These are phyloP conservation scores for Fusarium pseudocircinatum DNA, from an alignment of 2,329 filamentous ascomycete species.

Conservation along the genomic window DNA sequence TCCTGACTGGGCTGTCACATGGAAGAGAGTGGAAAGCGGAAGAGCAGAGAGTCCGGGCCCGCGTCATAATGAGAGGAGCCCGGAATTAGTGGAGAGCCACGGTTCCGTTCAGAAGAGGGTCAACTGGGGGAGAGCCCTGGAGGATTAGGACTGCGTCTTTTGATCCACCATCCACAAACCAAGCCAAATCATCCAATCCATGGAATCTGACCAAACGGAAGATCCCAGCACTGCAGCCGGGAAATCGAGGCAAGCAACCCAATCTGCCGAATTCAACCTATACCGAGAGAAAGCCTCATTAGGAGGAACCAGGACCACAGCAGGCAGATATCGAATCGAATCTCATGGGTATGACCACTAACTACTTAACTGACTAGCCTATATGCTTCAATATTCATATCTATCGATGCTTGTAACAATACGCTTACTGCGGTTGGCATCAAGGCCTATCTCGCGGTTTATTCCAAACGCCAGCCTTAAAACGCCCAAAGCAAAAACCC, in stretches of 20 bases:
- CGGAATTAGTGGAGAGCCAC: constrained; percentile 10
- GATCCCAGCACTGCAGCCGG: constrained; percentile 28
- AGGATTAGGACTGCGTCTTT: background rate
- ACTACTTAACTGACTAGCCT: background rate
- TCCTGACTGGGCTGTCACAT: constrained; percentile 22
- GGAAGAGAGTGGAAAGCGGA: constrained; percentile 34
- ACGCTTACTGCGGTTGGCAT: constrained; percentile 30
- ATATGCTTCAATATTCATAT: constrained; percentile 17
- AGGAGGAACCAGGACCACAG: background rate
- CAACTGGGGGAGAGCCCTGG: background rate
- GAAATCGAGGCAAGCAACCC: background rate
- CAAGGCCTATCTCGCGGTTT: constrained; percentile 30
- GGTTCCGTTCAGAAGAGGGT: background rate
- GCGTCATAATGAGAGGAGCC: constrained; percentile 25
- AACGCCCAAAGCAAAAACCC: constrained; percentile 34
- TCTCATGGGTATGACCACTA: background rate
- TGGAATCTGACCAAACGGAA: background rate
- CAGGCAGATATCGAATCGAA: background rate
- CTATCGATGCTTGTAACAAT: constrained; percentile 22
- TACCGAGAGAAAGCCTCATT: background rate
- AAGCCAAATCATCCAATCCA: background rate
- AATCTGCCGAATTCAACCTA: background rate
- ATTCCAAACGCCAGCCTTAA: constrained; percentile 28
- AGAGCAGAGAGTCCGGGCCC: constrained; percentile 21
- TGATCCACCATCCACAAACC: constrained; percentile 8